These are phyloP conservation scores for Casuarina equisetifolia DNA, from an alignment of 306 rosid species.

Conservation along the genomic window DNA sequence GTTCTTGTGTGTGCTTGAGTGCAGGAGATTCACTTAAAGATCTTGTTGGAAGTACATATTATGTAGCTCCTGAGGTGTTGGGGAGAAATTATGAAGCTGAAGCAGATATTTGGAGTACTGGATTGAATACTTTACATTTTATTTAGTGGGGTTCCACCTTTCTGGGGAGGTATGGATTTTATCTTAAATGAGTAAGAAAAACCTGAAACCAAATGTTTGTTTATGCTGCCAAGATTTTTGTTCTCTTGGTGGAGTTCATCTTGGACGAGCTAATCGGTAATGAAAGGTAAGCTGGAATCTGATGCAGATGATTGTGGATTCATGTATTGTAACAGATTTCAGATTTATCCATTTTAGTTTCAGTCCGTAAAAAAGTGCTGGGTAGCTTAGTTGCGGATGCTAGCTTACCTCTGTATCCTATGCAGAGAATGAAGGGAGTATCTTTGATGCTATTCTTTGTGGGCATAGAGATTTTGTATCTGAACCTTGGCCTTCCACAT, in stretches of 20 bases:
- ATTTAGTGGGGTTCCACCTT: conserved; percentile 94
- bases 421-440: conserved; percentile 89
- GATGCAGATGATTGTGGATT: neutral
- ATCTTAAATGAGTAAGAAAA: neutral
- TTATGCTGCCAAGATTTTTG: neutral
- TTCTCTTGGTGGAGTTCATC: neutral
- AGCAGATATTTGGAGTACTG: conserved; percentile 97
- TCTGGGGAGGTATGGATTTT: conserved; percentile 79
- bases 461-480: conserved; percentile 83
- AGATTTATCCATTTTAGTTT: conserved; percentile 10
- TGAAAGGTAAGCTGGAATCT: neutral
- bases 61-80: conserved; percentile 95
- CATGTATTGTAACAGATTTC: neutral
- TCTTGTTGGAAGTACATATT: conserved; percentile 95
- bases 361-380: neutral
- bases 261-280: neutral
- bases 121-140: conserved; percentile 82
- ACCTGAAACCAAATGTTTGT: neutral
- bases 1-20: conserved; percentile 18
- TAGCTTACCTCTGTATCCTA: conserved; percentile 34
- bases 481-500: conserved; percentile 94
- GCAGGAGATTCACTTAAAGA: conserved; percentile 78
- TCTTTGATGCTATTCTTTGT: conserved; percentile 82
- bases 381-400: conserved; percentile 6
- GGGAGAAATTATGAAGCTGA: conserved; percentile 75